Base-by-base conservation (phyloP, 2,329 filamentous ascomycete genomes). In the Thermothelomyces thermophilus region DNA sequence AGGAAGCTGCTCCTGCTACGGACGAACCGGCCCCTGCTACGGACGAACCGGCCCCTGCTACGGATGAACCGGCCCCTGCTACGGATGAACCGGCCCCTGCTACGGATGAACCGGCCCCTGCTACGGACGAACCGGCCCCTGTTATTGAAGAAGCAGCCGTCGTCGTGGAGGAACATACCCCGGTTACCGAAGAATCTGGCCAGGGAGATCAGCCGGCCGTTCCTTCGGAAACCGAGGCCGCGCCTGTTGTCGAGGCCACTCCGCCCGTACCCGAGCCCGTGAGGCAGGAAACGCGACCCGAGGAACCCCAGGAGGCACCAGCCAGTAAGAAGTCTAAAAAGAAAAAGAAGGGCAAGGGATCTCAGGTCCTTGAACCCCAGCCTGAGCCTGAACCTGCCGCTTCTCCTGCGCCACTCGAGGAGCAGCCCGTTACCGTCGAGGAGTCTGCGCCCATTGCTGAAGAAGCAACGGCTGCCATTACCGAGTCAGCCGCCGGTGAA, bases 341-440 rank as follows among this genome's bases (percentile, higher is more conserved):
- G 58, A 64, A 68, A 57, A 64, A 60, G 55, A 63, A 61, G 54
- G 33, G 44, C 34, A 55, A 59, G 57, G 56, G 51, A 24, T 52
- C 47, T 22, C 48, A 54, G 43, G 45, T 42, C 9, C 24, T 9
- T 5, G 24, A 26, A 26, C 24, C 5, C 24, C 5, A 9, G 9
- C 24, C 24, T 26, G 24, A 26, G 24, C 5, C 24, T 26, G 24
- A 26, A 26, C 3, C 40, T 1, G 24, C 31, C 1, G 13, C 41
- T 20, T 30, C 41, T 37, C 13, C 31, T 10, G 17, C 34, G 9
- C 34, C 28, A 20, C 6, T 36, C 2, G 48, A 50, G 20, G 41
- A 45, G 6, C 48, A 19, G 24, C 6, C 33, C 13, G 8, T 35
- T 11, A 35, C 33, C 13, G n/a, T 36, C 5, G 34, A 36, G 5